Evolutionary conservation across 1,284 basidiomycete genomes (phyloP), one percentile per base, ranked within the genome.

Genomic region (Vanrija pseudolonga): DNA sequence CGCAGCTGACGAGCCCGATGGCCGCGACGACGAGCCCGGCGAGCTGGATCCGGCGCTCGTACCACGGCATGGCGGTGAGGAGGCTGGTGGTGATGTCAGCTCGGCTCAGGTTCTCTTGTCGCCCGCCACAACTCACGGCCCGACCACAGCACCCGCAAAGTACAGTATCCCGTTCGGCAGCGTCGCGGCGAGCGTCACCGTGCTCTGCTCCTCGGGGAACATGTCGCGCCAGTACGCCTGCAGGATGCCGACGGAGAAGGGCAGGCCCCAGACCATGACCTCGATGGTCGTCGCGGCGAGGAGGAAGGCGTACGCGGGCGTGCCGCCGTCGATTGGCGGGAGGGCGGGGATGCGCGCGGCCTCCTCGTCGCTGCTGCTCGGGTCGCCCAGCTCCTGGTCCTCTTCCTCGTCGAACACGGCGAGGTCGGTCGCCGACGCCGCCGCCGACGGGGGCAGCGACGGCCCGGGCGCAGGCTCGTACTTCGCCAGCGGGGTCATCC

Each of bases 151-250:
- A 0, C 64, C 65, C 0, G 62, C 65, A 18, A 56, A 57, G 57
- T 76, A 77, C 61, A 70, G 55, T 17, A 74, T 51, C 7, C 73
- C 74, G 8, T 67, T 71, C 53, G 70, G 69, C 38, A 76, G 55
- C 18, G 76, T 73, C n/a, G 73, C 69, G 3, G 73, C 70, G 5
- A 73, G 59, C 3, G 74, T 74, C 46, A 76, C 63, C 4, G 65
- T 68, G 7, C 59, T 59, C 37, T 32, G 37, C 15, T 43, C 36
- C 9, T 22, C 43, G 12, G 68, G 64, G 52, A 77, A 76, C 38
- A 74, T 60, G n/a, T 54, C 55, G 38, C 59, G 57, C 73, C 74
- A 76, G 52, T 73, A 74, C 40, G 63, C 62, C 54, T 71, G 68
- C 40, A 76, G 60, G 15, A 74, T 63, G 55, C 72, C 72, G 45